Evolutionary conservation across 768 basidiomycete species (phyloP).

Genomic region (Leccinum obscurum): DNA sequence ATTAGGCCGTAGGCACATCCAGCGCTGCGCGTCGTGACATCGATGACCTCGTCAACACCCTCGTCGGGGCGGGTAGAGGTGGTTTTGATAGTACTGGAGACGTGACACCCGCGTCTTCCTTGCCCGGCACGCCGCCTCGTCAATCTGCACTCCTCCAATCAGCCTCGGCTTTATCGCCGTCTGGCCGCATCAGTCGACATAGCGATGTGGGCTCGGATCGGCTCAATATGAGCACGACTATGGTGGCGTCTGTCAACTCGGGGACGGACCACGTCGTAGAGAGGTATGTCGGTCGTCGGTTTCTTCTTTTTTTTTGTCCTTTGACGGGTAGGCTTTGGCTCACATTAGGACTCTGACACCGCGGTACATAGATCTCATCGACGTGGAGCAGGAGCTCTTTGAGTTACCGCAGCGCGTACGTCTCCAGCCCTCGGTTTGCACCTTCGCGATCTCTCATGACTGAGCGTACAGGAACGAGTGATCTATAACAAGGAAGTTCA

Average conservation of each 20-base stretch:
- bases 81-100: conserved; percentile 57
- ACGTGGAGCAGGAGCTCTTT: conserved; percentile 87
- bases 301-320: background rate
- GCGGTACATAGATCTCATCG: conserved; percentile 74
- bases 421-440: background rate
- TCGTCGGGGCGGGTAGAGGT: conserved; percentile 48
- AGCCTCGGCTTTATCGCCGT: conserved; percentile 39
- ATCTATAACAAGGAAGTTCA: conserved; percentile 86
- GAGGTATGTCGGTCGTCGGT: conserved; percentile 45
- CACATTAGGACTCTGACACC: conserved; percentile 57
- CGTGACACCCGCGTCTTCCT: conserved; percentile 68
- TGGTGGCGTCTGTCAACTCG: conserved; percentile 50
- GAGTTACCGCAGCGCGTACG: conserved; percentile 84
- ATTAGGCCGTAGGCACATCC: conserved; percentile 42
- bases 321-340: conserved; percentile 2
- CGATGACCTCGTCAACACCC: conserved; percentile 64
- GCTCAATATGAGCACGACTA: conserved; percentile 43
- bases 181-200: conserved; percentile 68
- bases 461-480: conserved; percentile 59
- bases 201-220: conserved; percentile 62
- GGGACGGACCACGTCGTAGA: conserved; percentile 70
- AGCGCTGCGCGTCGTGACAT: conserved; percentile 54
- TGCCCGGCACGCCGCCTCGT: conserved; percentile 67
- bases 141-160: conserved; percentile 40
- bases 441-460: conserved; percentile 1